Evolutionary conservation across 2,329 filamentous ascomycete species (phyloP).

Genomic region (Pyrenophora teres): DNA sequence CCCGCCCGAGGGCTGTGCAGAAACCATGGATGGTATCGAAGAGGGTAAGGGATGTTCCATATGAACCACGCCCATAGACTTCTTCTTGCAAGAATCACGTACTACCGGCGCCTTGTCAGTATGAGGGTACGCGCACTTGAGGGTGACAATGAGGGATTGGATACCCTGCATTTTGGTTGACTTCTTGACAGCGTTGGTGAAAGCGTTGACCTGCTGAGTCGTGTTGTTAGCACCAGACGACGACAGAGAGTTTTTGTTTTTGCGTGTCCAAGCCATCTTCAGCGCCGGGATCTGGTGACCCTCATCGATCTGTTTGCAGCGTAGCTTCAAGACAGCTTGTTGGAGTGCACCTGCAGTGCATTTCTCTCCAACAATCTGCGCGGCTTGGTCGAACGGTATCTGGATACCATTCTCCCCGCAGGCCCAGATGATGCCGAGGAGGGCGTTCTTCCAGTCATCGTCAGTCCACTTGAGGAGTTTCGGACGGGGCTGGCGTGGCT

Average conservation of each 20-base stretch:
- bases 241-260: conserved; percentile 10
- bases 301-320: conserved; percentile 25
- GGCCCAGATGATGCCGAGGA: conserved; percentile 38
- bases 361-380: conserved; percentile 26
- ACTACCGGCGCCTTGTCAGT: background rate
- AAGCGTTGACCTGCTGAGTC: conserved; percentile 2
- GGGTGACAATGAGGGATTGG: conserved; percentile 15
- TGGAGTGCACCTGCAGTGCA: conserved; percentile 39
- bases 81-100: no score
- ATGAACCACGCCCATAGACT: no score
- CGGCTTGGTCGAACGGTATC: conserved; percentile 40
- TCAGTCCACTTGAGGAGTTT: conserved; percentile 40
- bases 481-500: conserved; percentile 36
- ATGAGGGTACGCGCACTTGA: conserved; percentile 13
- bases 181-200: conserved; percentile 12
- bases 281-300: conserved; percentile 28
- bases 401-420: conserved; percentile 35
- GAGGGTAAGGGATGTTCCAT: no score
- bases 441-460: conserved; percentile 34
- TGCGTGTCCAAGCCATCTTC: conserved; percentile 33
- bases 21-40: no score
- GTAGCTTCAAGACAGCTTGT: conserved; percentile 42
- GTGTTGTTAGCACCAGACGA: conserved; percentile 13
- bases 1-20: no score
- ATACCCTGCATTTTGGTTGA: conserved; percentile 9